Conservation (phyloP, 2,329 filamentous ascomycete genomes). For the Didymella exigua region DNA sequence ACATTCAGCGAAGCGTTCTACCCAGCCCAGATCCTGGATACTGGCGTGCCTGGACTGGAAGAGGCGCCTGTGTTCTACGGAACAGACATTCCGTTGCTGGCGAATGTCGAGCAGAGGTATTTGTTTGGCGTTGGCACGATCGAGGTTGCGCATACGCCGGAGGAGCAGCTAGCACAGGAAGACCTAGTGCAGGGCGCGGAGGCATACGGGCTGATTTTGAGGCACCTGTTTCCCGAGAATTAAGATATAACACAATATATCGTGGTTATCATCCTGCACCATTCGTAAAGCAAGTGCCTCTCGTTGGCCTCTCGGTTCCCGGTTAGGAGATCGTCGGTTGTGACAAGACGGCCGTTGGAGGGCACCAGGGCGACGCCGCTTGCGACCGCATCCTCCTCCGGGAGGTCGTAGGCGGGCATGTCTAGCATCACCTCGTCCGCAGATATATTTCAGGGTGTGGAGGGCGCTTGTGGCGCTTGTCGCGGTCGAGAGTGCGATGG, state of each 20-base stretch:
- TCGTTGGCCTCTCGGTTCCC: too few species aligned
- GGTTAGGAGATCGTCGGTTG: too few species aligned
- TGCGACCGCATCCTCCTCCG: too few species aligned
- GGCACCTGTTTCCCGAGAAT: conserved; percentile 21
- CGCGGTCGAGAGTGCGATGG: too few species aligned
- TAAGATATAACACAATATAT: background rate
- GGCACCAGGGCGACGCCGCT: too few species aligned
- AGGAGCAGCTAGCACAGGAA: conserved; percentile 28
- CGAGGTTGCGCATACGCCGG: conserved; percentile 30
- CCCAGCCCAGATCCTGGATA: conserved; percentile 27
- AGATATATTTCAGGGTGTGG: too few species aligned
- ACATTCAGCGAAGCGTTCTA: conserved; percentile 18
- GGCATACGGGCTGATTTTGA: conserved; percentile 30
- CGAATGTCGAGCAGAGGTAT: conserved; percentile 30
- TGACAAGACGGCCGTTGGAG: too few species aligned
- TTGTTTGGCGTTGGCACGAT: conserved; percentile 31
- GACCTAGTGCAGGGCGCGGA: conserved; percentile 31
- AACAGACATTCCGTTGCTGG: conserved; percentile 32
- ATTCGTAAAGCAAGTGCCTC: too few species aligned
- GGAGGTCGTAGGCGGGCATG: too few species aligned
- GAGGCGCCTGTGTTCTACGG: conserved; percentile 33
- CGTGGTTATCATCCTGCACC: background rate
- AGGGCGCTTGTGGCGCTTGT: too few species aligned
- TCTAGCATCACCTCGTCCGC: too few species aligned
- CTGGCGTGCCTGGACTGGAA: conserved; percentile 30